These are phyloP conservation scores for Ogataea paradorogensis DNA, from an alignment of 805 yeast species.

Conservation along the genomic window DNA sequence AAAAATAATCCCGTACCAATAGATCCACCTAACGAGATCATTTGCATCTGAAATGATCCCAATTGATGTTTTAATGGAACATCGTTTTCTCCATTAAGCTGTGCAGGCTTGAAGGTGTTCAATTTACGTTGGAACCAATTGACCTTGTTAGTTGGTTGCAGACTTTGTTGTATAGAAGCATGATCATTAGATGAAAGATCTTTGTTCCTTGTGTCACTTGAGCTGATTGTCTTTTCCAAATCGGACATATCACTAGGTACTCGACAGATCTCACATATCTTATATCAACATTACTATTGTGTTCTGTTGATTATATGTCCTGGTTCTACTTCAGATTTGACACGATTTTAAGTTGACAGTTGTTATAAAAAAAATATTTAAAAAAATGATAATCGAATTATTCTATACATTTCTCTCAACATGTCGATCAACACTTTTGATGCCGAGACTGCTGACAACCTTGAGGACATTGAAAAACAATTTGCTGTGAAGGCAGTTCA, in stretches of 20 bases:
- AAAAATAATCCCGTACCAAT: conserved; percentile 69
- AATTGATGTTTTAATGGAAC: conserved; percentile 23
- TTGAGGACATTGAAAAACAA: conserved; percentile 95
- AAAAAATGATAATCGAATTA: conserved; percentile 1
- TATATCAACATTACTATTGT: not conserved
- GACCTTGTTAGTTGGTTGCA: not conserved
- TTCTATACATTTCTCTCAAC: not conserved
- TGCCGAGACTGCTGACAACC: conserved; percentile 90
- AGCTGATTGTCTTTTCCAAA: not conserved
- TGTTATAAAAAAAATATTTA: not conserved
- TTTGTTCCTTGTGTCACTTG: not conserved
- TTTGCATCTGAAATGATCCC: conserved; percentile 48
- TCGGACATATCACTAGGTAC: not conserved
- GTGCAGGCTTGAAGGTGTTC: conserved; percentile 28
- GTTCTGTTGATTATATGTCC: conserved; percentile 4
- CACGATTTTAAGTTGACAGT: conserved; percentile 8
- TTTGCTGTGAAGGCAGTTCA: conserved; percentile 96
- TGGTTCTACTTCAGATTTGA: conserved; percentile 2
- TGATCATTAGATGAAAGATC: not conserved
- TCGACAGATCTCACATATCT: not conserved
- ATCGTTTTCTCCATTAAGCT: conserved; percentile 22
- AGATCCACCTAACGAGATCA: conserved; percentile 67
- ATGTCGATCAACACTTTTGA: conserved; percentile 20
- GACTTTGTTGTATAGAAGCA: not conserved
- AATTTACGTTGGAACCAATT: conserved; percentile 16